A percentile compares a stretch with the other conserved stretches of the same genome.
These are phyloP conservation scores for Circinella minor DNA, from an alignment of 371 early-diverging fungal species.

Conservation along the genomic window DNA sequence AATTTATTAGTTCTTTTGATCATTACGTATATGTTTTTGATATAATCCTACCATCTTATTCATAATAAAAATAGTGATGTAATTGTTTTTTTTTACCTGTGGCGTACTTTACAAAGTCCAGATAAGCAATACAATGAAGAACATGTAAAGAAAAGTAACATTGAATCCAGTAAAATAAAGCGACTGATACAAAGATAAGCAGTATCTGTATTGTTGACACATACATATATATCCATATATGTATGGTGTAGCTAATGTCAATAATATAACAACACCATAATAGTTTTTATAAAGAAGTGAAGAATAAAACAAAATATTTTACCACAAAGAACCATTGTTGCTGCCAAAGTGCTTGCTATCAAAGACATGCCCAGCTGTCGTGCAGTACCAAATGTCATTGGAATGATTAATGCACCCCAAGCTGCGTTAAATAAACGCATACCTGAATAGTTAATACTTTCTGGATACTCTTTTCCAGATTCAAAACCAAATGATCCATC, in stretches of 20 bases:
- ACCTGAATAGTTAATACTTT: constrained; percentile 78
- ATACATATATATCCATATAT: no score
- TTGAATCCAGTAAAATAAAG: constrained; percentile 98
- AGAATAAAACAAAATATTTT: neutral
- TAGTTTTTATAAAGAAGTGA: no score
- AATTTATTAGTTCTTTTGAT: no score
- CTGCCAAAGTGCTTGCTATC: constrained; percentile 70
- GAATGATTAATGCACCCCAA: constrained; percentile 93
- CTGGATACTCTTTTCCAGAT: constrained; percentile 87
- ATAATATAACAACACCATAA: no score
- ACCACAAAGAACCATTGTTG: constrained; percentile 78
- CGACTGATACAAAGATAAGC: constrained; percentile 90
- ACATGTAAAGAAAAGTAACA: constrained; percentile 94
- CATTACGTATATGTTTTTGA: no score
- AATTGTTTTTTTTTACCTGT: constrained; percentile 43
- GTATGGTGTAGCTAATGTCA: no score
- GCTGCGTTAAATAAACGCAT: constrained; percentile 93
- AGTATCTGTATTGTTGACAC: constrained; percentile 59
- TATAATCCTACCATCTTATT: no score
- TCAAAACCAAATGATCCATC: constrained; percentile 92
- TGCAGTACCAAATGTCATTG: constrained; percentile 92
- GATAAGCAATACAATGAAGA: constrained; percentile 77
- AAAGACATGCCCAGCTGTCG: constrained; percentile 72
- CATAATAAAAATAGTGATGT: neutral
- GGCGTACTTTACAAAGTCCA: constrained; percentile 72